Base-by-base conservation (phyloP, 116 monocot species). In the Trichopus zeylanicus region DNA sequence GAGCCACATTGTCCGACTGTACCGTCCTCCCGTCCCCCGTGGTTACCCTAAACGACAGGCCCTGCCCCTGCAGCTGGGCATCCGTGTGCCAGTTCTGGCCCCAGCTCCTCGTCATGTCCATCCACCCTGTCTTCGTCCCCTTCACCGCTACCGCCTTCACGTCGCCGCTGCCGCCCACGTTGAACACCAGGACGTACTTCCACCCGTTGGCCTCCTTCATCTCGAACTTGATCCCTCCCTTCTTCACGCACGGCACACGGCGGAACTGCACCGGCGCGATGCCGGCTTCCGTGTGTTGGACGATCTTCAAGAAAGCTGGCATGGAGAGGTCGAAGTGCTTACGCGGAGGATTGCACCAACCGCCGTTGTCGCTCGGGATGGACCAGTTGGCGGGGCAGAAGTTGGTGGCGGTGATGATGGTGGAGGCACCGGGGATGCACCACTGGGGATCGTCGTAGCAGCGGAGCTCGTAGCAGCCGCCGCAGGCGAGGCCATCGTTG, bases 321-420 rank as follows among this genome's bases (percentile, higher is more conserved):
- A 60, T 23, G 13, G 68, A 46, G 25, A 60, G 52, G 27, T 59
- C 60, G 29, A 69, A 69, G 49, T 69, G 62, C 10, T 30, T 46
- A 12, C 20, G 29, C 12, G 62, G 62, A 8, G 62, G 62, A 42
- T 62, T 62, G 68, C 68, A 60, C 68, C 68, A 69, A 13, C 65
- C 65, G 18, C 57, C 57, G 23, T 55, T 48, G 31, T 46, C 57
- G 4, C 21, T 26, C 23, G 53, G 55, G 3, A 11, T 15, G 1
- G 55, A 23, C 18, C 5, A 21, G 15, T 23, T 18, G 0, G 54
- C 54, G 6, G 56, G 56, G 56, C 56, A 56, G 13, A 56, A 56
- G 46, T 29, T 46, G 48, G 62, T 46, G 13, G 47, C 49, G 5
- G 47, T 62, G 38, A 26, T 26, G 27, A 29, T 21, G 49, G 26